phyloP scores from a whole-genome alignment of 1,139 yeast genomes.

The Candida anutae region DNA sequence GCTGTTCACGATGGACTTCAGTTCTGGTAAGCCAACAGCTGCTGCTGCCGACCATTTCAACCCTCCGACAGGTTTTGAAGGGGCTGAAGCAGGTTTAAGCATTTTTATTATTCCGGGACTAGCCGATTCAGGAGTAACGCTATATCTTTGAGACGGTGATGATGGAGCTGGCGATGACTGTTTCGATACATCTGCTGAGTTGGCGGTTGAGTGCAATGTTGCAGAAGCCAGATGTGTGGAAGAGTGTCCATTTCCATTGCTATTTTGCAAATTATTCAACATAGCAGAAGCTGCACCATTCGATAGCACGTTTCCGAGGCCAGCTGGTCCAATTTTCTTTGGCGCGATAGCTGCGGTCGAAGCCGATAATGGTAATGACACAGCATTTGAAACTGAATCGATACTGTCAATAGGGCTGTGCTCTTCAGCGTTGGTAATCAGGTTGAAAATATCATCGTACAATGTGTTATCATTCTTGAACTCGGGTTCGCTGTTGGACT shows the following conservation, averaged over 20 bases:
- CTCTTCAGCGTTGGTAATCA: constrained; percentile 8
- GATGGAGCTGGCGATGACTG: constrained; percentile 5
- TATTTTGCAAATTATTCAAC: constrained; percentile 1
- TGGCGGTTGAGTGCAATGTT: not conserved
- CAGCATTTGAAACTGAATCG: constrained; percentile 6
- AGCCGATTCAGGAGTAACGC: constrained; percentile 9
- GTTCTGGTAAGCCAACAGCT: constrained; percentile 28
- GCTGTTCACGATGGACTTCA: not conserved
- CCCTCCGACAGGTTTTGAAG: constrained; percentile 56
- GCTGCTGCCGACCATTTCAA: constrained; percentile 69
- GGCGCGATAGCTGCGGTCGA: constrained; percentile 7
- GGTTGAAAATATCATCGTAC: constrained; percentile 36
- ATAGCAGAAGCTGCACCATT: constrained; percentile 1
- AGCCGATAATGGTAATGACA: not conserved
- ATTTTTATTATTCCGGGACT: constrained; percentile 28
- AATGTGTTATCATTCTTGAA: constrained; percentile 31
- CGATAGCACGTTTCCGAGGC: constrained; percentile 1
- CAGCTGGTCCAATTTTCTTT: constrained; percentile 4
- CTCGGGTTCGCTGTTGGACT: constrained; percentile 33
- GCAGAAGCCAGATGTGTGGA: not conserved
- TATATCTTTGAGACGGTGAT: constrained; percentile 7
- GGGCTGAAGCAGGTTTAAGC: constrained; percentile 62
- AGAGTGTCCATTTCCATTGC: not conserved
- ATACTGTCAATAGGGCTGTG: constrained; percentile 5
- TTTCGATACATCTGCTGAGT: not conserved